Percentiles rank a stretch among this genome's conserved stretches.
Evolutionary conservation across 257 asterid species (phyloP).

Genomic region (Solanum infundibuliforme): DNA sequence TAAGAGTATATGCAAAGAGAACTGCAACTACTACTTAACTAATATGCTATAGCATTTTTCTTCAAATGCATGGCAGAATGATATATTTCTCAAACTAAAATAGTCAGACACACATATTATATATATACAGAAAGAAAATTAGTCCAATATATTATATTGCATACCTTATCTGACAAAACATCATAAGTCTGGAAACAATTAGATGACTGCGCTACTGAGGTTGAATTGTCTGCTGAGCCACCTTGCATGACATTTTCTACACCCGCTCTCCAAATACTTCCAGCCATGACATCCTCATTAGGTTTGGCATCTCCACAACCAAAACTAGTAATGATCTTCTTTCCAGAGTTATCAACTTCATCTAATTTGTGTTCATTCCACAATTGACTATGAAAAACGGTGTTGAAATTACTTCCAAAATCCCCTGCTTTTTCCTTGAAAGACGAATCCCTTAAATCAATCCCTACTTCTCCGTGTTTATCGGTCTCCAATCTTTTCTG

Average conservation of each 20-base stretch:
- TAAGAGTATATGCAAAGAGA: not conserved
- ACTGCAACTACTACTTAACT: not conserved
- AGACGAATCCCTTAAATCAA: constrained; percentile 30
- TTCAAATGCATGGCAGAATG: not conserved
- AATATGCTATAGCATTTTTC: not conserved
- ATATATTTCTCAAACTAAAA: not conserved
- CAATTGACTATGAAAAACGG: constrained; percentile 16
- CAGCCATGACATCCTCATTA: constrained; percentile 28
- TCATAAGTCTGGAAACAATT: constrained; percentile 36
- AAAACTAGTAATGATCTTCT: constrained; percentile 35
- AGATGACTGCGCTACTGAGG: constrained; percentile 31
- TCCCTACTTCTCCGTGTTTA: constrained; percentile 36
- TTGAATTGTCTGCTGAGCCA: constrained; percentile 28
- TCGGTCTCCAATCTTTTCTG: constrained; percentile 15
- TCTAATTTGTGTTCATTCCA: constrained; percentile 33
- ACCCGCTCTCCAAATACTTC: constrained; percentile 42
- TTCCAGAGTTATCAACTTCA: constrained; percentile 31
- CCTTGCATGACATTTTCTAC: constrained; percentile 34
- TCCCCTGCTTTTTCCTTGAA: constrained; percentile 23
- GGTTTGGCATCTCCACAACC: constrained; percentile 28
- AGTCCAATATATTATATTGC: not conserved
- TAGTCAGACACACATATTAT: not conserved
- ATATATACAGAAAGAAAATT: too few relatives aligned
- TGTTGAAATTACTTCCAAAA: constrained; percentile 23
- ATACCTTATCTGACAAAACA: constrained; percentile 55